These are phyloP conservation scores for Globisporangium cederbergense DNA, from an alignment of 352 stramenopile species.

Conservation along the genomic window DNA sequence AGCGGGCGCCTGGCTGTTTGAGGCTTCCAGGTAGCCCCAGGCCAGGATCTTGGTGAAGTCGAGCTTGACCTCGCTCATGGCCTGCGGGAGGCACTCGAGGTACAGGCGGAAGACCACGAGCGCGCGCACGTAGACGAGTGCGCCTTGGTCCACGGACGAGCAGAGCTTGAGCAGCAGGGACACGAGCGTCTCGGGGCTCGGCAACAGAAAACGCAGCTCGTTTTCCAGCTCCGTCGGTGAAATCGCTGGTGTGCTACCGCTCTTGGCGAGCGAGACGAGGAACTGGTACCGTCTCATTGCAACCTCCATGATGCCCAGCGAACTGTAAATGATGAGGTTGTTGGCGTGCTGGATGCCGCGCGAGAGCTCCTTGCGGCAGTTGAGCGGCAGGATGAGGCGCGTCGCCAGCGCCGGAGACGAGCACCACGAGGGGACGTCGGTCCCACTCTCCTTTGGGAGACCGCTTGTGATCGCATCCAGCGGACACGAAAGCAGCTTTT, in stretches of 20 bases:
- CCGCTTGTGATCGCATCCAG: constrained; percentile 34
- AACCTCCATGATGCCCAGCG: constrained; percentile 62
- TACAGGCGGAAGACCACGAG: constrained; percentile 78
- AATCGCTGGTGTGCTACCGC: constrained; percentile 10
- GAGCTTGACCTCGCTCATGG: constrained; percentile 80
- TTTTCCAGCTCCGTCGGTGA: constrained; percentile 41
- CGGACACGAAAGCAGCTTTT: constrained; percentile 57
- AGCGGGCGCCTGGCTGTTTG: background rate
- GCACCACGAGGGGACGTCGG: constrained; percentile 31
- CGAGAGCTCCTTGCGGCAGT: constrained; percentile 75
- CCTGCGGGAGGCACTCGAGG: constrained; percentile 61
- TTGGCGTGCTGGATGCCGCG: constrained; percentile 76
- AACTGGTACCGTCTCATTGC: constrained; percentile 52
- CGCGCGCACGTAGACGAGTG: constrained; percentile 70
- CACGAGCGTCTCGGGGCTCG: constrained; percentile 74
- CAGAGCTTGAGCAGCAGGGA: constrained; percentile 80
- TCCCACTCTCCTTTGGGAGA: constrained; percentile 15
- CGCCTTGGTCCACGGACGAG: constrained; percentile 26
- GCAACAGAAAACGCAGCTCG: constrained; percentile 65
- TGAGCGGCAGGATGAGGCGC: constrained; percentile 64
- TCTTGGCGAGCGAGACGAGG: constrained; percentile 24
- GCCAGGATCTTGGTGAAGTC: constrained; percentile 82
- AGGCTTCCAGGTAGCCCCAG: constrained; percentile 46
- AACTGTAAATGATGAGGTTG: constrained; percentile 71
- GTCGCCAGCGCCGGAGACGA: constrained; percentile 48